Conservation (phyloP, 345 rosid genomes). For the Euphorbia pulcherrima region DNA sequence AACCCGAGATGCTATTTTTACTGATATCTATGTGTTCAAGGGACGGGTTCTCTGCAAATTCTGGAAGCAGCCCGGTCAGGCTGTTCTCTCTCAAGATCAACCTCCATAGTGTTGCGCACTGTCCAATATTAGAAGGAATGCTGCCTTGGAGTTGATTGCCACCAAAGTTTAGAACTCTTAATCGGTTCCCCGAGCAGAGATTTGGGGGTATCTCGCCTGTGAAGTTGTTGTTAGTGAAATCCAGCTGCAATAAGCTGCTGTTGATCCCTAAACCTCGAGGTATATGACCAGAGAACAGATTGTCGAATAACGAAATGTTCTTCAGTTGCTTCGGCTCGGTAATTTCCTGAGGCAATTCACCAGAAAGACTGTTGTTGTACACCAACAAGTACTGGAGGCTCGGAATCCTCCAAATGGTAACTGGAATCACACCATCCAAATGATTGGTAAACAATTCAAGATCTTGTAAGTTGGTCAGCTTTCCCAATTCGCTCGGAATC, state of each 20-base stretch:
- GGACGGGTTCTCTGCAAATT: slow-evolving; percentile 38
- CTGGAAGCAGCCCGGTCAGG: slow-evolving; percentile 57
- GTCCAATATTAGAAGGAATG: slow-evolving; percentile 52
- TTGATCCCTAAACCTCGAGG: slow-evolving; percentile 63
- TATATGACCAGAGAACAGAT: slow-evolving; percentile 56
- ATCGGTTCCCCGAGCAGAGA: slow-evolving; percentile 55
- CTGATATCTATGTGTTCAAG: slow-evolving; percentile 48
- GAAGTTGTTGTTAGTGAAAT: slow-evolving; percentile 53
- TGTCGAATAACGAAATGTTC: slow-evolving; percentile 42
- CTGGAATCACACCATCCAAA: slow-evolving; percentile 66
- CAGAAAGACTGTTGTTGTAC: slow-evolving; percentile 59
- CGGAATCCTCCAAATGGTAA: slow-evolving; percentile 61
- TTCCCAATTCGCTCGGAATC: slow-evolving; percentile 54
- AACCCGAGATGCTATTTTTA: slow-evolving; percentile 50
- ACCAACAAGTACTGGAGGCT: slow-evolving; percentile 43
- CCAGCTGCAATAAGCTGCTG: slow-evolving; percentile 55
- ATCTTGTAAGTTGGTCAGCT: slow-evolving; percentile 39
- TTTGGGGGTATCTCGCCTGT: slow-evolving; percentile 60
- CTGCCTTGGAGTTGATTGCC: slow-evolving; percentile 51
- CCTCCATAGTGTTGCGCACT: slow-evolving; percentile 55
- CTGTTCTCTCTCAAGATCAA: slow-evolving; percentile 50
- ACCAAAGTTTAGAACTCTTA: slow-evolving; percentile 54
- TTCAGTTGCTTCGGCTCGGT: slow-evolving; percentile 47
- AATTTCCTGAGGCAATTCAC: slow-evolving; percentile 62
- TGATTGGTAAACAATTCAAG: slow-evolving; percentile 56